A percentile compares a stretch with the other conserved stretches of the same genome.
These are phyloP conservation scores for Macrophomina phaseolina DNA, from an alignment of 2,329 filamentous ascomycete genomes.

Conservation along the genomic window DNA sequence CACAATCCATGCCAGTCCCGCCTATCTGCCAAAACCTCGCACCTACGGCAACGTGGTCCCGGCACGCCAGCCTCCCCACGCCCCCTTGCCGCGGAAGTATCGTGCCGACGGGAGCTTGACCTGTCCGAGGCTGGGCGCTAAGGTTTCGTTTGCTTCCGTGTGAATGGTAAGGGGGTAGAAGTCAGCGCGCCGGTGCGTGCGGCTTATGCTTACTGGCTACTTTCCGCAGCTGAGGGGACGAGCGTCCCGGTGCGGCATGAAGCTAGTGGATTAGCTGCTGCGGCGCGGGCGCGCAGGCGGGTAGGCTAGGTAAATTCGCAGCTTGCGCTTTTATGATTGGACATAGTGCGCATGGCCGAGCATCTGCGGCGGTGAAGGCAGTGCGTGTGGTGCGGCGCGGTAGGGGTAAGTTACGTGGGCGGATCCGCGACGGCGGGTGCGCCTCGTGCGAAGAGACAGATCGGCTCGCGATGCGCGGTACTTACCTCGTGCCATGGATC, in stretches of 20 bases:
- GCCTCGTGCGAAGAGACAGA: constrained; percentile 1
- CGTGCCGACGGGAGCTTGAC: constrained; percentile 23
- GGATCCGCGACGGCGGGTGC: background rate
- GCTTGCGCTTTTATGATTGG: background rate
- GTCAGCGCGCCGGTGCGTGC: background rate
- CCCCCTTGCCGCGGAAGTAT: constrained; percentile 24
- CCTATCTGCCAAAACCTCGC: constrained; percentile 16
- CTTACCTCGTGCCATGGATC: background rate
- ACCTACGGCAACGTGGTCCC: constrained; percentile 6
- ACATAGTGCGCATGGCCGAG: background rate
- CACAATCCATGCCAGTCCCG: constrained; percentile 10
- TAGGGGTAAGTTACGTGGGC: background rate
- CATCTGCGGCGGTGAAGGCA: constrained; percentile 4
- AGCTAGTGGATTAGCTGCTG: constrained; percentile 9
- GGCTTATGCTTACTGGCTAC: background rate
- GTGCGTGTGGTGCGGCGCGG: constrained; percentile 17
- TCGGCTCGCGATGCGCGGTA: background rate
- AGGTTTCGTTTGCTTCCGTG: background rate
- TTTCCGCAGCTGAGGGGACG: background rate
- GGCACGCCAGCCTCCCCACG: background rate
- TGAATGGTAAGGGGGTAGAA: background rate
- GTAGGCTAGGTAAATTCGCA: constrained; percentile 1
- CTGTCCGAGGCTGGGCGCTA: background rate
- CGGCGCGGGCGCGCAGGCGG: constrained; percentile 1
- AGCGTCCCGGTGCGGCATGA: background rate